Evolutionary conservation across 228 moss, liverwort and hornwort genomes (phyloP), one percentile per base, ranked within the genome.

Genomic region (Sphagnum magellanicum): DNA sequence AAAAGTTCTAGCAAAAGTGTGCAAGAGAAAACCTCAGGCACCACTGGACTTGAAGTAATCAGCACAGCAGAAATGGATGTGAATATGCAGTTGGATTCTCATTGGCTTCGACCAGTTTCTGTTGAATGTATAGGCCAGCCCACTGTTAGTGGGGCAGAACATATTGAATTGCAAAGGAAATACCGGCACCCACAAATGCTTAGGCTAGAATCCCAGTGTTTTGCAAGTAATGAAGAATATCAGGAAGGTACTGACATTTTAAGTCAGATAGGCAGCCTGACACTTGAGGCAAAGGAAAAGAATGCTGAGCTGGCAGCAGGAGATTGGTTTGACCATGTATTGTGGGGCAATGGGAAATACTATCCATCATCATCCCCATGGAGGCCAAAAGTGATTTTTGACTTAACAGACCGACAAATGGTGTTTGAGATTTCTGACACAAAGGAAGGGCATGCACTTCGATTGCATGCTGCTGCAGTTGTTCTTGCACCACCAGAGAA

Each of bases 401-500:
- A 98, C 79, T 88, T 98, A 59, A 93, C 87, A 82, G 98, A 98
- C 65, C 78, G 83, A 3, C 82, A 92, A 63, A 98, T 98, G 98
- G 93, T 93, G 16, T 98, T 98, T 78, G 98, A 98, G 77, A 79
- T 90, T 58, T 68, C 88, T 50, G 83, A 83, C 62, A 81, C 77
- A 48, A 92, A 83, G 71, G 68, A 73, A 72, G 83, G 87, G 13
- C 90, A 86, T 76, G 52, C 76, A 14, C 50, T 89, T 59, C 81
- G 83, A 58, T 72, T 84, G 61, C 98, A 93, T 80, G 93, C 98
- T 72, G 93, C 98, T 17, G 85, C 98, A 60, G 86, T 98, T 79
- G 79, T 98, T 65, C 85, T 93, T 62, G 81, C 77, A n/a, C 81
- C 87, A 63, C 80, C 72, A 49, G 77, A 81, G 64, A 90, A 87